phyloP scores from a whole-genome alignment of 176 grass and related monocot species.

The Eleusine coracana region DNA sequence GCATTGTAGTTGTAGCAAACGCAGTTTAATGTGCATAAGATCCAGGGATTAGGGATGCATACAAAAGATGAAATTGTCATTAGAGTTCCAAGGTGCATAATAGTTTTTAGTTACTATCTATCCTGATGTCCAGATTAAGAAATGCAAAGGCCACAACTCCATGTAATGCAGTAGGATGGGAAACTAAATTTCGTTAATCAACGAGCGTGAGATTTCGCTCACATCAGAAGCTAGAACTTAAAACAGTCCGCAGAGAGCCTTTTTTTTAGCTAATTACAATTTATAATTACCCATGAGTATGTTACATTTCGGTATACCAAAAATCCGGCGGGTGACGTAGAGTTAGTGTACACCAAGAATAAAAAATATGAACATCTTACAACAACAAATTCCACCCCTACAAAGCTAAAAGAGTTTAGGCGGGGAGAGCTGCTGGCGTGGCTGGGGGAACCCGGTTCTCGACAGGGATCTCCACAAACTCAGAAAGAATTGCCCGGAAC shows the following conservation, averaged over 20 bases:
- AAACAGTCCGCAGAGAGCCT: neutral
- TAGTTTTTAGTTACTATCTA: neutral
- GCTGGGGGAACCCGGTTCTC: conserved; percentile 88
- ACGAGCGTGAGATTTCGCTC: neutral
- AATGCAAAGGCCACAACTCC: neutral
- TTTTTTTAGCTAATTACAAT: conserved; percentile 50
- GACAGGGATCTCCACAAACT: conserved; percentile 84
- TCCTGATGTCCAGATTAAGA: neutral
- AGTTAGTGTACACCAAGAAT: conserved; percentile 51
- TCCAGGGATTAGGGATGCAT: neutral
- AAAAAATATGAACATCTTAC: conserved; percentile 60
- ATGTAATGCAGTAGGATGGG: neutral
- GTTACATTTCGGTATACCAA: conserved; percentile 45
- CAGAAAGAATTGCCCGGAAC: conserved; percentile 85
- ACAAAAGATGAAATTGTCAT: neutral
- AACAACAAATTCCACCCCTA: conserved; percentile 44
- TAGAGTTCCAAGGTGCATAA: no score
- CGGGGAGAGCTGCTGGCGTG: conserved; percentile 50
- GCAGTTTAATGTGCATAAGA: neutral
- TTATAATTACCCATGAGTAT: conserved; percentile 45
- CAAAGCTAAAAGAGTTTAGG: conserved; percentile 33
- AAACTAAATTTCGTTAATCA: no score
- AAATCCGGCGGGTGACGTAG: conserved; percentile 32
- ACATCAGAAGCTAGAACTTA: neutral
- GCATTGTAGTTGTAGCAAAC: neutral